A percentile compares a stretch with the other conserved stretches of the same genome.
These are phyloP conservation scores for Penicillium macrosclerotiorum DNA, from an alignment of 495 filamentous ascomycete genomes.

Conservation along the genomic window DNA sequence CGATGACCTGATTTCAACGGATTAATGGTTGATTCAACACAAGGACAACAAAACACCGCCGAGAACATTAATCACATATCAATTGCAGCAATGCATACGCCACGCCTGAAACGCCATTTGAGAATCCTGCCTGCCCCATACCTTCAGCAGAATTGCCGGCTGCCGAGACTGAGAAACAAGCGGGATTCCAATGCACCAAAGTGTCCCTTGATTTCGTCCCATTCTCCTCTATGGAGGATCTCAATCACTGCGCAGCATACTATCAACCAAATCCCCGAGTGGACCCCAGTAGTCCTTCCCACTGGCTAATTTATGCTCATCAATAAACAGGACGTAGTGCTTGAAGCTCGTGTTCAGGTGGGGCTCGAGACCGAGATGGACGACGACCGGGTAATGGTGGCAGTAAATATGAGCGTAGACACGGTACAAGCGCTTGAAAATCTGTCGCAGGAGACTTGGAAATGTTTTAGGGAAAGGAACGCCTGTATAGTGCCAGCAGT, in stretches of 20 bases:
- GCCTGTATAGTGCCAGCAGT: constrained; percentile 46
- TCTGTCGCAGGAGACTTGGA: constrained; percentile 78
- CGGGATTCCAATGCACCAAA: constrained; percentile 7
- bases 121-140: constrained; percentile 12
- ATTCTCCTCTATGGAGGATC: not conserved
- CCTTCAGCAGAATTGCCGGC: constrained; percentile 1
- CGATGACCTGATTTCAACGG: not conserved
- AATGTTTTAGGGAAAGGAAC: constrained; percentile 96
- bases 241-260: constrained; percentile 91
- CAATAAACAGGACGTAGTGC: constrained; percentile 96
- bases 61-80: constrained; percentile 9
- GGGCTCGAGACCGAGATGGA: constrained; percentile 91
- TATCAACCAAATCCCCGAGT: constrained; percentile 94
- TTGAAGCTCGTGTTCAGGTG: constrained; percentile 99
- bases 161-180: constrained; percentile 8
- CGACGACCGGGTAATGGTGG: constrained; percentile 96
- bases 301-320: constrained; percentile 83
- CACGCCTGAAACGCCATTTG: constrained; percentile 28
- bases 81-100: constrained; percentile 18
- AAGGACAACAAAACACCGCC: constrained; percentile 14
- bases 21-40: not conserved
- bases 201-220: not conserved
- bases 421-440: constrained; percentile 97
- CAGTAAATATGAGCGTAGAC: constrained; percentile 99
- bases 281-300: constrained; percentile 98